Base-by-base conservation (phyloP, 2,329 filamentous ascomycete genomes). In the Cryphonectria parasitica region DNA sequence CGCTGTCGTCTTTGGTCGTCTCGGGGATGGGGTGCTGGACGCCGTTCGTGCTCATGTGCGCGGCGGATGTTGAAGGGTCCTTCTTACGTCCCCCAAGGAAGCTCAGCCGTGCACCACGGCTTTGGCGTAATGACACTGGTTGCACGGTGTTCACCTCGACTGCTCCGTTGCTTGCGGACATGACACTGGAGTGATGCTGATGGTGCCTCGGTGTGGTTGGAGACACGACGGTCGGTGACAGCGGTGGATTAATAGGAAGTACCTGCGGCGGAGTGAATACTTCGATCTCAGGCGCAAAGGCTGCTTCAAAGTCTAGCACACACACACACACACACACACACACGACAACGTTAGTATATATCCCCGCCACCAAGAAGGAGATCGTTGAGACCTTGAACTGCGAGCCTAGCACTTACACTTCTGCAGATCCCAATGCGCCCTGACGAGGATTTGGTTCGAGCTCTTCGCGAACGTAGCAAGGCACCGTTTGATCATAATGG, bases 401-500 rank as follows among this genome's bases (percentile, higher is more conserved):
- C 36, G 36, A 49, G 11, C 15, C 25, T 10, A 22, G 2, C 15
- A 62, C 90, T 83, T 86, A 93, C 91, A 86, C 80, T 84, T 84
- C 72, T 87, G 84, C 49, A 94, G 83, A 77, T 92, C 89, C 76
- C 88, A 86, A 43, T 88, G 83, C 61, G 82, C 83, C 72, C 81
- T 83, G 75, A 80, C 84, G 79, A 88, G 89, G 80, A 82, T 86
- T 79, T 84, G 88, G 79, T 87, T 89, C 54, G 80, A 87, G 82
- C 86, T 89, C 79, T 87, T 89, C 71, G 87, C 86, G 79, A 93
- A 93, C 75, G 90, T 85, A 4, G 85, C 85, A 73, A 98, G 81
- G 76, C 93, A 95, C 74, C 93, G 90, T 82, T 95, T 94, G 76
- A 98, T 90, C 79, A 93, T 91, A 71, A 97, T 87, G 2, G 94